Conservation (phyloP, 129 eudicot genomes). For the Chrysanthemum lavandulifolium region DNA sequence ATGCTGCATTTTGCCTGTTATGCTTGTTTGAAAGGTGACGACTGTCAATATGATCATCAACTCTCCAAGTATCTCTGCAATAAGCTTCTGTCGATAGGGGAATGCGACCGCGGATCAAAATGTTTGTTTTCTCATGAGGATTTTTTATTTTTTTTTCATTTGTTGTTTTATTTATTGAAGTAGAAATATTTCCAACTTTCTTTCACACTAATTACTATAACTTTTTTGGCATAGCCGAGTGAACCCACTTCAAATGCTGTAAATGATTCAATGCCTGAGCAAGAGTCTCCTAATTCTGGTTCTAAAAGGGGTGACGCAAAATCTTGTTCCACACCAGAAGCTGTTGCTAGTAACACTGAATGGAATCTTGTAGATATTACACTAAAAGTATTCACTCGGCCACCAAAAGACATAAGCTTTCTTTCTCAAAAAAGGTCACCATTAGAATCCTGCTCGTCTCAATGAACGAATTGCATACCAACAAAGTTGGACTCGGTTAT, state of each 20-base stretch:
- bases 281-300: slow-evolving; percentile 26
- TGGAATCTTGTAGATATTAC: slow-evolving; percentile 12
- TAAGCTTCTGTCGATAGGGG: slow-evolving; percentile 47
- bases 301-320: slow-evolving; percentile 31
- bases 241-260: slow-evolving; percentile 24
- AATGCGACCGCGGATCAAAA: slow-evolving; percentile 68
- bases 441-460: slow-evolving; percentile 22
- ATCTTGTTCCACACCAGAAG: slow-evolving; percentile 16
- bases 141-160: background rate
- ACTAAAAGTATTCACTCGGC: slow-evolving; percentile 29
- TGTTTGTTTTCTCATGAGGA: slow-evolving; percentile 90
- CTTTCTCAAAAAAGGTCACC: slow-evolving; percentile 36
- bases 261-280: slow-evolving; percentile 30
- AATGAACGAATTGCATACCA: too few species aligned
- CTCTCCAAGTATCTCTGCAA: slow-evolving; percentile 87
- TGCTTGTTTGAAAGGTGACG: slow-evolving; percentile 92
- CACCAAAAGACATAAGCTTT: slow-evolving; percentile 58
- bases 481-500: background rate
- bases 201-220: background rate
- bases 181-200: background rate
- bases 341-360: slow-evolving; percentile 24
- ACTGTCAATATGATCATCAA: slow-evolving; percentile 82
- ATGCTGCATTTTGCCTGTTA: slow-evolving; percentile 79
- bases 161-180: background rate
- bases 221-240: slow-evolving; percentile 32